Evolutionary conservation across 306 rosid species (phyloP), one percentile per base, ranked within the genome.

Genomic region (Potentilla sterilis): DNA sequence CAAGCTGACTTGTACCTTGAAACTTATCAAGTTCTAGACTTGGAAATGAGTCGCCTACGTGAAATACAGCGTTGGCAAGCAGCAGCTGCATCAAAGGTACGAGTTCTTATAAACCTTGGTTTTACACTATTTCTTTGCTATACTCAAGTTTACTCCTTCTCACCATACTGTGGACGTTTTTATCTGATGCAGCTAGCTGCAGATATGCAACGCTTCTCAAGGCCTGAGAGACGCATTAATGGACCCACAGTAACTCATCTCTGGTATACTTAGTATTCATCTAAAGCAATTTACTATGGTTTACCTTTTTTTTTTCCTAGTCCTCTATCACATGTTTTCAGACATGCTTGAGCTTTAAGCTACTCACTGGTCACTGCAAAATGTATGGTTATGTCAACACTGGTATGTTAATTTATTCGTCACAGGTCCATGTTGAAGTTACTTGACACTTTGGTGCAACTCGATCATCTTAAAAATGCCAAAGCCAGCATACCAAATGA

Each of bases 401-500:
- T 66, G 21, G 42, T 75, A 75, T 67, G 52, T 77, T 57, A 63
- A 70, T 85, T 67, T 81, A 73, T 83, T 70, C 79, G 68, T 68
- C 83, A 7, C 71, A 95, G 98, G 98, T 95, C 96, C 82, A 95
- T 95, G 97, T 80, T 95, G 90, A 95, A 86, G 90, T 84, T 92
- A 82, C 92, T 95, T 77, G 98, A 95, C 81, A 92, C 91, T 73
- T 85, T 95, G 79, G 98, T 95, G 86, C 97, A 95, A 87, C 97
- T 95, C 74, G 98, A 95, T 82, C 97, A 95, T 84, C 98, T 95
- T 61, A 95, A 95, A 92, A 95, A 95, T 82, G 96, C 97, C 22
- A 95, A 92, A 89, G 96, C 98, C 59, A 95, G 96, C 93, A 95
- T 92, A 90, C 98, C 98, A 51, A 95, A 95, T 83, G 98, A 95